phyloP scores from a whole-genome alignment of 139 green algal genomes.

The Spirogloea muscicola region DNA sequence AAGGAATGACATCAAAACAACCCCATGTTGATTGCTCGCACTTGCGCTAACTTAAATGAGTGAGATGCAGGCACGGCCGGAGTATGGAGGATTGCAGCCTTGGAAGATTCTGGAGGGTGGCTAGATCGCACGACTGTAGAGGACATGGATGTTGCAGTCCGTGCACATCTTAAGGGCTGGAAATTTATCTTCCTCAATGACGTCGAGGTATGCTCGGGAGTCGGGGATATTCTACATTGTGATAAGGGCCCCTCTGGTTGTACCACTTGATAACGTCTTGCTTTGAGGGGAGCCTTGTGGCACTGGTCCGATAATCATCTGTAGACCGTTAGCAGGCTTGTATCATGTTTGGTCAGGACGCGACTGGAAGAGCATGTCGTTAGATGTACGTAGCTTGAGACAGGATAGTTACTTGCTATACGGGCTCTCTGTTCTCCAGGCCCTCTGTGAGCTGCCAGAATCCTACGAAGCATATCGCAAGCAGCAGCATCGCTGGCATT shows the following conservation, averaged over 20 bases:
- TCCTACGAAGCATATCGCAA: constrained; percentile 91
- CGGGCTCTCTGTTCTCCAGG: constrained; percentile 3
- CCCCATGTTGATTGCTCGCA: constrained; percentile 79
- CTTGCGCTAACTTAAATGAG: constrained; percentile 59
- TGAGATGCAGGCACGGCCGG: constrained; percentile 78
- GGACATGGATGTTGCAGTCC: constrained; percentile 69
- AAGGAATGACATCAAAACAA: too few species aligned
- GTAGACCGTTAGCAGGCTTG: not conserved
- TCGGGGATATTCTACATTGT: not conserved
- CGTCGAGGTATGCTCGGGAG: constrained; percentile 51
- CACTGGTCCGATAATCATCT: not conserved
- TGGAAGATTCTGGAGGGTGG: constrained; percentile 87
- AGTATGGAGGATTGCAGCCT: constrained; percentile 67
- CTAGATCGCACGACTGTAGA: constrained; percentile 82
- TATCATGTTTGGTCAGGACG: not conserved
- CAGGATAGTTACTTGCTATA: not conserved
- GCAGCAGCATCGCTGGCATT: constrained; percentile 93
- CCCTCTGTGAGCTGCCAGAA: constrained; percentile 76
- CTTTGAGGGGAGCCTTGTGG: not conserved
- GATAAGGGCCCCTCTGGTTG: not conserved
- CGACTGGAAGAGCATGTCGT: not conserved
- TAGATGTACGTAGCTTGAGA: not conserved
- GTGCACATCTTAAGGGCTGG: constrained; percentile 79
- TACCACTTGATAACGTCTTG: not conserved
- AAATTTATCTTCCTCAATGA: constrained; percentile 79